These are phyloP conservation scores for Hypoxylon sp. DNA, from an alignment of 2,329 filamentous ascomycete species.

Conservation along the genomic window DNA sequence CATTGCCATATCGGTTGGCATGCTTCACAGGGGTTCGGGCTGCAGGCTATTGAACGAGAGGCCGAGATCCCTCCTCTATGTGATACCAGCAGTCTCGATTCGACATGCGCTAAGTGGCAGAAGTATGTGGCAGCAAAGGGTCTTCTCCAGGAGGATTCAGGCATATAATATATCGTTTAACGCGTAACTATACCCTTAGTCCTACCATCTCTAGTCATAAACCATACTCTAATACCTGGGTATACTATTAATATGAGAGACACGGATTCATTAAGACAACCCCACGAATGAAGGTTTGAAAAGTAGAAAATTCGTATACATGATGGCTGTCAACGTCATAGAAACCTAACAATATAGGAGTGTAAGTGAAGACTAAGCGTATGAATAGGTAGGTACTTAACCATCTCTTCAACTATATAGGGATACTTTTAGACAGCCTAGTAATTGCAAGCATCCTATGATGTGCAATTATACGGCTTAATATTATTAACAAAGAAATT, in stretches of 20 bases:
- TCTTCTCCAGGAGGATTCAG: conserved; percentile 55
- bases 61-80: conserved; percentile 51
- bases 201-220: neutral
- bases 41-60: conserved; percentile 65
- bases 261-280: neutral
- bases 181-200: neutral
- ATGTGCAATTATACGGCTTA: too few relatives aligned
- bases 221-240: neutral
- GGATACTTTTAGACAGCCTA: too few relatives aligned
- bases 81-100: conserved; percentile 49
- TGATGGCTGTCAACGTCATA: too few relatives aligned
- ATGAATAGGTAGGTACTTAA: too few relatives aligned
- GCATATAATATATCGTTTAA: conserved; percentile 49
- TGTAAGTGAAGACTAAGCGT: too few relatives aligned
- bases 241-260: neutral
- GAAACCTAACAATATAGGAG: too few relatives aligned
- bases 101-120: conserved; percentile 53
- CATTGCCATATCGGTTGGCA: conserved; percentile 65
- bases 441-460: too few relatives aligned
- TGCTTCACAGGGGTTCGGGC: conserved; percentile 64
- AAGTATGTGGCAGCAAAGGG: conserved; percentile 47
- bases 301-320: too few relatives aligned
- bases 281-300: neutral
- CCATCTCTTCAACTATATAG: too few relatives aligned
- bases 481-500: too few relatives aligned